These are phyloP conservation scores for Colletotrichum tropicale DNA, from an alignment of 2,329 filamentous ascomycete species.

Conservation along the genomic window DNA sequence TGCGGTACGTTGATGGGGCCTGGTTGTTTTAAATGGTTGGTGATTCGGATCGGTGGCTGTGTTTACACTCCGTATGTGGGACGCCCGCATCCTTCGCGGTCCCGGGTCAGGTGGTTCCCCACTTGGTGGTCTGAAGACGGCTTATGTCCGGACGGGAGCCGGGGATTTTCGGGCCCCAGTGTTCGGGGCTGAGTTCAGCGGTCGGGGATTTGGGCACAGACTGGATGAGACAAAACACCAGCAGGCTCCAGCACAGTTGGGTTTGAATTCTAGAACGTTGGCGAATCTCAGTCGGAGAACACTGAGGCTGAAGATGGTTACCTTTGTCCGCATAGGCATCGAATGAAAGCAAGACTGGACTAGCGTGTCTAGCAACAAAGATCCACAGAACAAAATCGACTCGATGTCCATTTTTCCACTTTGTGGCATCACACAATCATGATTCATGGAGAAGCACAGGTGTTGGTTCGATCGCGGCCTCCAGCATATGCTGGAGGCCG, in stretches of 20 bases:
- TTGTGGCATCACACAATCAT: background rate
- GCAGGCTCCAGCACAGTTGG: background rate
- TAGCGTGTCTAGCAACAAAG: too few species aligned
- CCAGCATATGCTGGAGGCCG: background rate
- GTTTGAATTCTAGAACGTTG: background rate
- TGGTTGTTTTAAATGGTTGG: background rate
- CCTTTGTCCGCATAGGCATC: background rate
- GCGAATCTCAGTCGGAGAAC: background rate
- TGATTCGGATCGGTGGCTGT: background rate
- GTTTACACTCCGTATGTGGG: background rate
- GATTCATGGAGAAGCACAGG: background rate
- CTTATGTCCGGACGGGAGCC: background rate
- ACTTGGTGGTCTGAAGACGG: background rate
- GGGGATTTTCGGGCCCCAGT: background rate
- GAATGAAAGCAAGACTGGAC: background rate
- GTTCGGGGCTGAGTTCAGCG: background rate
- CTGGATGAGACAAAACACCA: background rate
- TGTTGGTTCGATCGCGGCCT: background rate
- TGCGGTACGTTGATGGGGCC: background rate
- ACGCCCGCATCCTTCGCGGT: background rate
- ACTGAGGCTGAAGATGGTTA: background rate
- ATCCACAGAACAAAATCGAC: rapidly evolving
- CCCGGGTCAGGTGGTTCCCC: background rate
- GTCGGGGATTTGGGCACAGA: background rate
- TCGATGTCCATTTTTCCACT: rapidly evolving